Evolutionary conservation across 257 asterid genomes (phyloP), one percentile per base, ranked within the genome.

Genomic region (Nicotiana sylvestris): DNA sequence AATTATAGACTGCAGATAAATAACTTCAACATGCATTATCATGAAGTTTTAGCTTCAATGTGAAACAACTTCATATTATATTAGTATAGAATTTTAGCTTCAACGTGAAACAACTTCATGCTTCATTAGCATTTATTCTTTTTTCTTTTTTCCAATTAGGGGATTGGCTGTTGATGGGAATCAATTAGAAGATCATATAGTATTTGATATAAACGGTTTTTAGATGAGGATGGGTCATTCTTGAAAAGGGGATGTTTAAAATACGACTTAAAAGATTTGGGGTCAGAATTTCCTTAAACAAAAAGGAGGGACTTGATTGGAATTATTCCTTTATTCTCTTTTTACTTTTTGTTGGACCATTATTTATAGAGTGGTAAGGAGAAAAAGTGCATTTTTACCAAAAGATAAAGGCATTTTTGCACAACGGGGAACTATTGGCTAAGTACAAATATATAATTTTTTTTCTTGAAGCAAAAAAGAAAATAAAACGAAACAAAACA

Each of bases 221-320:
- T 35, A 1, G 43, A 7, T 7, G 5, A 7, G 43, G 43, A 30
- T 66, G 30, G 74, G 74, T 11, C 43, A 66, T 37, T 66, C 33
- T 13, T 66, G 37, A 17, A 66, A 66, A n/a, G 74, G 74, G 35
- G 33, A 64, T n/a, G 69, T 64, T 35, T 66, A 25, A 66, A 6
- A 1, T 27, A 27, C 46, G 57, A 51, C 18, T 66, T 27, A 67
- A 39, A 39, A 18, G 2, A 32, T 32, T 30, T 67, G 27, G 76
- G 76, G 76, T 30, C 76, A 67, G 76, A 39, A 29, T 67, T 67
- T 67, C 76, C 76, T 67, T 67, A 67, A 67, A 51, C 57, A 67
- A 30, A 66, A 67, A 67, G 46, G 43, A 67, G 46, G 2, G 9
- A 2, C 4, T 16, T 13, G n/a, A 33, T 32, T 17, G 43, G 37